phyloP scores from a whole-genome alignment of 139 green algal genomes.

The Coelastrella sp. region DNA sequence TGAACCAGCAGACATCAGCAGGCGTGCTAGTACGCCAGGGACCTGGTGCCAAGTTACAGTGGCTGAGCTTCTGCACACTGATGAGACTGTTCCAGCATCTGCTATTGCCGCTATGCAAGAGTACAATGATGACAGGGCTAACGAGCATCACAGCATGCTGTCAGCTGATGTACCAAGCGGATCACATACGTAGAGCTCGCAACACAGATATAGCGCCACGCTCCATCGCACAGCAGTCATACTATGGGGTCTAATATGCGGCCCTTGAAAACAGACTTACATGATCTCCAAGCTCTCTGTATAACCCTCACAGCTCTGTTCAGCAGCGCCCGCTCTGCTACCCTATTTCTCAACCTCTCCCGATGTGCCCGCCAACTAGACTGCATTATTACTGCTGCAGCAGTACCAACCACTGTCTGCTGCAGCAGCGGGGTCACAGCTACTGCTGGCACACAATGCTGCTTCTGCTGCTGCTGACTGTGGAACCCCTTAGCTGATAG shows the following conservation, averaged over 20 bases:
- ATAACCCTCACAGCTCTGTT: slow-evolving; percentile 18
- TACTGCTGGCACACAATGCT: neutral
- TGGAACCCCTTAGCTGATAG: neutral
- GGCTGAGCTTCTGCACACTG: too few species aligned
- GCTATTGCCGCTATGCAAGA: too few species aligned
- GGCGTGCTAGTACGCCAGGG: too few species aligned
- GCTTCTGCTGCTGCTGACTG: neutral
- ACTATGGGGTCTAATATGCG: neutral
- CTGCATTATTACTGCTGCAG: slow-evolving; percentile 18
- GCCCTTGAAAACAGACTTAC: neutral
- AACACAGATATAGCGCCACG: too few species aligned
- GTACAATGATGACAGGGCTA: too few species aligned
- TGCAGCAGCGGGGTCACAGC: slow-evolving; percentile 12
- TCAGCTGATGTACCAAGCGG: too few species aligned
- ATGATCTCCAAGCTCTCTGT: slow-evolving; percentile 26
- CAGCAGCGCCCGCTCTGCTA: slow-evolving; percentile 16
- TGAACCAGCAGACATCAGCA: neutral
- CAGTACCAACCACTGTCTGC: neutral
- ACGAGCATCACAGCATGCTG: too few species aligned
- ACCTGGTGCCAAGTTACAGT: neutral
- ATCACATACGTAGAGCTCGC: neutral
- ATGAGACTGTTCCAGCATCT: too few species aligned
- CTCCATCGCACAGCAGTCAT: neutral
- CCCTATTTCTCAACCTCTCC: neutral
- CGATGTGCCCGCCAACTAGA: slow-evolving; percentile 13